A percentile compares a stretch with the other conserved stretches of the same genome.
Conservation (phyloP, 208 protist species). For the Phytomonas sp. region DNA sequence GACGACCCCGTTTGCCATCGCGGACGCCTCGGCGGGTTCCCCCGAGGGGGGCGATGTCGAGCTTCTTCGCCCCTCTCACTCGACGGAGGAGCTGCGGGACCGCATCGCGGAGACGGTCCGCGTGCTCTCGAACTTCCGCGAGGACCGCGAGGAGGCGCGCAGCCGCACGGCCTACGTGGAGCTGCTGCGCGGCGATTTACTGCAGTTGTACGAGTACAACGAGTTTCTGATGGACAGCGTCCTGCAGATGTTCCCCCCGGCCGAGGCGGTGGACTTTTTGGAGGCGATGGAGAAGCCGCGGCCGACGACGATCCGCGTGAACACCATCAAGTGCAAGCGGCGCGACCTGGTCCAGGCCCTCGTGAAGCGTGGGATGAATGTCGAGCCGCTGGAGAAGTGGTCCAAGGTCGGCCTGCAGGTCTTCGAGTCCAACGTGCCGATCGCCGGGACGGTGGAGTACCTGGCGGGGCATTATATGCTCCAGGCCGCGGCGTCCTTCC, state of each 20-base stretch:
- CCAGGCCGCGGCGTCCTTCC: slow-evolving; percentile 97
- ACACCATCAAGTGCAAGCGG: slow-evolving; percentile 96
- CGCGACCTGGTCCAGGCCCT: slow-evolving; percentile 94
- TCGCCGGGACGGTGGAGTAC: slow-evolving; percentile 99
- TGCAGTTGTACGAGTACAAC: slow-evolving; percentile 94
- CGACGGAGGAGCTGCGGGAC: slow-evolving; percentile 66
- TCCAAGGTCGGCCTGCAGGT: slow-evolving; percentile 97
- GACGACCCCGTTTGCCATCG: slow-evolving; percentile 36
- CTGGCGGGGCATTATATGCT: slow-evolving; percentile 99
- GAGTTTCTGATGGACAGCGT: slow-evolving; percentile 91
- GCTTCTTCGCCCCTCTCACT: slow-evolving; percentile 55
- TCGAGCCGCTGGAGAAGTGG: slow-evolving; percentile 95
- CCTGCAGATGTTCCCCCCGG: slow-evolving; percentile 91
- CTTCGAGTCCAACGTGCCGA: slow-evolving; percentile 96
- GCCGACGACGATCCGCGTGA: slow-evolving; percentile 97
- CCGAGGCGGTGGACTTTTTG: slow-evolving; percentile 94
- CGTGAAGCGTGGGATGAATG: slow-evolving; percentile 94
- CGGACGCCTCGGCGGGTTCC: neutral
- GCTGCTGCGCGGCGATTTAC: slow-evolving; percentile 86
- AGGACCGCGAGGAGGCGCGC: slow-evolving; percentile 79
- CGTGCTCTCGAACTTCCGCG: slow-evolving; percentile 91
- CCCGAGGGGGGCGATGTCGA: slow-evolving; percentile 18
- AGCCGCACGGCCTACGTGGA: slow-evolving; percentile 90
- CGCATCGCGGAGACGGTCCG: slow-evolving; percentile 89
- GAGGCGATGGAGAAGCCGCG: slow-evolving; percentile 96